Percentiles rank a stretch among this genome's conserved stretches.
Conservation (phyloP, 768 basidiomycete genomes). For the Trametes maxima region DNA sequence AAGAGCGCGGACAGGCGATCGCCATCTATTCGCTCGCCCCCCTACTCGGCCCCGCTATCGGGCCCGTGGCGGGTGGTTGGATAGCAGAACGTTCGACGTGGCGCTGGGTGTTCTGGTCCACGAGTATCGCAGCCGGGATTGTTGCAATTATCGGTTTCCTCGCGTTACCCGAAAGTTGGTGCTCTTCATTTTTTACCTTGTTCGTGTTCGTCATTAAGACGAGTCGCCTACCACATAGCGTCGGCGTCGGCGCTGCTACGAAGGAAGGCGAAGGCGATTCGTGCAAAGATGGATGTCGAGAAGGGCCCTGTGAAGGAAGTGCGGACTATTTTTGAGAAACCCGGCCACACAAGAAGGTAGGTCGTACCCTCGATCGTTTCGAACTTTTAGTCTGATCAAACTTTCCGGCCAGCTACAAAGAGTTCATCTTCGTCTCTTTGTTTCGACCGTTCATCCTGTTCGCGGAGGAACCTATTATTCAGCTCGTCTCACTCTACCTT, state of each 20-base stretch:
- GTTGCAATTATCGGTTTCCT: slow-evolving; percentile 60
- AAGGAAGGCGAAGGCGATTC: slow-evolving; percentile 52
- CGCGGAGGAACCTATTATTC: slow-evolving; percentile 61
- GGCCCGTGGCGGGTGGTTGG: slow-evolving; percentile 67
- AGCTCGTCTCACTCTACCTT: slow-evolving; percentile 68
- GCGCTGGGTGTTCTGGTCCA: slow-evolving; percentile 63
- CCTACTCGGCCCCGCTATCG: slow-evolving; percentile 64
- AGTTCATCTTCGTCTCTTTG: slow-evolving; percentile 54
- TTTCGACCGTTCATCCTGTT: slow-evolving; percentile 72
- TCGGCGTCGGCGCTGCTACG: slow-evolving; percentile 42
- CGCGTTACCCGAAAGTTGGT: slow-evolving; percentile 64
- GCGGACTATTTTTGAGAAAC: slow-evolving; percentile 48
- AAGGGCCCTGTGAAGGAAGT: slow-evolving; percentile 43
- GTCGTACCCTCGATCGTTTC: not conserved
- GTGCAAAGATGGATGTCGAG: slow-evolving; percentile 49
- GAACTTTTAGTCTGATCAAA: not conserved
- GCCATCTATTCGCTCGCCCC: slow-evolving; percentile 69
- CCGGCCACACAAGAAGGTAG: slow-evolving; percentile 45
- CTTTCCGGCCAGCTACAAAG: slow-evolving; percentile 46
- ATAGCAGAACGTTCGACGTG: slow-evolving; percentile 46
- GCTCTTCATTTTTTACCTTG: not conserved
- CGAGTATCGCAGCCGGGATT: slow-evolving; percentile 55
- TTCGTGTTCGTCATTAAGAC: not conserved
- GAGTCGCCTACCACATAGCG: slow-evolving; percentile 18
- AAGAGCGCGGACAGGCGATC: slow-evolving; percentile 67